Conservation (phyloP, 148 eudicot species). For the Nyssa sinensis region DNA sequence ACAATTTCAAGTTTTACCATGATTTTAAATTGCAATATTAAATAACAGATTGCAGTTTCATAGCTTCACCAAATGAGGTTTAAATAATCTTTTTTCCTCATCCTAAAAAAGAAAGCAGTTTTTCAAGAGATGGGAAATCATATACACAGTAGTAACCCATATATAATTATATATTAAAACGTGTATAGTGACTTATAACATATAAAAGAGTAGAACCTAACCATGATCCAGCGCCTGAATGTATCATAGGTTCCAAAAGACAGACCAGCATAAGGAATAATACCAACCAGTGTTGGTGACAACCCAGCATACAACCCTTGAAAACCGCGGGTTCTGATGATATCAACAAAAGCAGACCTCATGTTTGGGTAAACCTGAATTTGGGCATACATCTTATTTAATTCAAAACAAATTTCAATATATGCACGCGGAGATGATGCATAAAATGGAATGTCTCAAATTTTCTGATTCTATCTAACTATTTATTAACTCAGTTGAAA, state of each 20-base stretch:
- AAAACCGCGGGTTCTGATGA: constrained; percentile 59
- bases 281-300: constrained; percentile 82
- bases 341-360: constrained; percentile 80
- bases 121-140: background rate
- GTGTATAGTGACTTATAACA: background rate
- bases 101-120: background rate
- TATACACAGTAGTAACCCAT: background rate
- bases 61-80: background rate
- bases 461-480: background rate
- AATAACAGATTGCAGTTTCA: background rate
- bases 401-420: background rate
- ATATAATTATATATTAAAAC: too few species aligned
- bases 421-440: background rate
- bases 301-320: constrained; percentile 87
- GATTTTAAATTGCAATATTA: background rate
- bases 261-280: constrained; percentile 93
- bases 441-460: background rate
- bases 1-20: background rate
- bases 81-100: background rate
- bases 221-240: constrained; percentile 95
- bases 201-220: constrained; percentile 27
- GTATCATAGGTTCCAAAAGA: constrained; percentile 98
- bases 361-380: constrained; percentile 88
- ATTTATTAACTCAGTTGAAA: background rate
- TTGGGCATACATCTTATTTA: constrained; percentile 3